Conservation (phyloP, 331 rosid genomes). For the Quercus lobata region DNA sequence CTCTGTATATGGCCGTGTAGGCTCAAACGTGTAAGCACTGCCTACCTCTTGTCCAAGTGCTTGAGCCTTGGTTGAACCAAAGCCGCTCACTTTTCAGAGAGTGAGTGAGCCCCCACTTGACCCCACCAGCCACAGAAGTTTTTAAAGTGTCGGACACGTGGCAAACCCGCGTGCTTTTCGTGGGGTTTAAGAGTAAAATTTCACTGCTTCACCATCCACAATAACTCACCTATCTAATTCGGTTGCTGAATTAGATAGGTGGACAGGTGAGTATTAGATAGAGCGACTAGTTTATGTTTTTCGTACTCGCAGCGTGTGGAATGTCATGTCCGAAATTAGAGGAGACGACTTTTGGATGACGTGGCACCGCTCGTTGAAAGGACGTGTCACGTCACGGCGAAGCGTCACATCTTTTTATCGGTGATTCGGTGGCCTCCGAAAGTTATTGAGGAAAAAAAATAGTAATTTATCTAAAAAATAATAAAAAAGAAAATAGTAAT, state of each 20-base stretch:
- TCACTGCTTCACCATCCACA: background rate
- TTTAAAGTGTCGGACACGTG: background rate
- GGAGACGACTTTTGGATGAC: background rate
- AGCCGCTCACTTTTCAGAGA: no score
- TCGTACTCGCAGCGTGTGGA: background rate
- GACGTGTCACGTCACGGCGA: background rate
- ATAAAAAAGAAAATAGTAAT: no score
- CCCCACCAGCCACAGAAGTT: no score
- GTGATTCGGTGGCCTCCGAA: background rate
- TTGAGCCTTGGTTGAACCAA: no score
- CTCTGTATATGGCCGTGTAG: no score
- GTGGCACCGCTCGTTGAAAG: constrained; percentile 12
- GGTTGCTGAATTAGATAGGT: background rate
- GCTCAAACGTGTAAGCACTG: no score
- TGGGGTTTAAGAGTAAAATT: background rate
- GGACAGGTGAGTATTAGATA: constrained; percentile 3
- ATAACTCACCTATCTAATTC: background rate
- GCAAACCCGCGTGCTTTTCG: background rate
- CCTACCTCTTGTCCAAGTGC: no score
- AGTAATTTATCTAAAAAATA: background rate
- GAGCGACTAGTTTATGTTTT: background rate
- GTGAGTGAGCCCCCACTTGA: no score
- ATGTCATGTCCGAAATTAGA: background rate
- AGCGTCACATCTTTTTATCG: background rate
- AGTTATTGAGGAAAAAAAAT: background rate